Percentiles rank a stretch among this genome's conserved stretches.
phyloP scores from a whole-genome alignment of 2,329 filamentous ascomycete species.

The Pestalotiopsis sp. region DNA sequence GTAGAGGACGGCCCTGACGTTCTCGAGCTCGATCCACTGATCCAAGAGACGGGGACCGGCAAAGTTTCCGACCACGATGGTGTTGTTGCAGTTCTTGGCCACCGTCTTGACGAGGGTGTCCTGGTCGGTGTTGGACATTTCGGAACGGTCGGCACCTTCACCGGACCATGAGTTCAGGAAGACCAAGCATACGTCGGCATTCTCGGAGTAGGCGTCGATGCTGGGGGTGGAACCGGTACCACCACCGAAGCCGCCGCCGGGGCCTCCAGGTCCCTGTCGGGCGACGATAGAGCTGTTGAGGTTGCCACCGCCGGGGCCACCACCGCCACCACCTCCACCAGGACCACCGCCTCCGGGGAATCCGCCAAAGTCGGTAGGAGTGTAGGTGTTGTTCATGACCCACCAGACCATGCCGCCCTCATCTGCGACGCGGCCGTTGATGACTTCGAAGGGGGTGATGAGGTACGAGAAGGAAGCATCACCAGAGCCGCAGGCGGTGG shows the following conservation, averaged over 20 bases:
- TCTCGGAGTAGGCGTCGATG: conserved; percentile 1
- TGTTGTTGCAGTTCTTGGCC: conserved; percentile 65
- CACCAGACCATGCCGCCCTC: conserved; percentile 43
- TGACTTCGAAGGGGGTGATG: conserved; percentile 54
- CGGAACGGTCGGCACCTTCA: conserved; percentile 4
- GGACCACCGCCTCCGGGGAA: background rate
- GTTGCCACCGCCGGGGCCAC: background rate
- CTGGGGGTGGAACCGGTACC: conserved; percentile 35
- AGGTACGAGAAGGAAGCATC: conserved; percentile 54
- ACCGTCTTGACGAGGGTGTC: conserved; percentile 64
- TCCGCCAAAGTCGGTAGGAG: background rate
- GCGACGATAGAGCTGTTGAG: background rate
- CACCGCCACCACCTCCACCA: background rate
- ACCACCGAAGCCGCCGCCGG: background rate
- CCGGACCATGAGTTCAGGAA: conserved; percentile 5
- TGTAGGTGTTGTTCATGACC: conserved; percentile 41
- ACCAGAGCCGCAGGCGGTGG: conserved; percentile 58
- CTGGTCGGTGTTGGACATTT: background rate
- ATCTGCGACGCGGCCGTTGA: conserved; percentile 45
- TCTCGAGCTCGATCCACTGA: conserved; percentile 57
- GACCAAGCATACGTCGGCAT: conserved; percentile 7
- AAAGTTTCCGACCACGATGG: conserved; percentile 67
- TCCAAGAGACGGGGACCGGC: conserved; percentile 62
- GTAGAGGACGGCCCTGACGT: conserved; percentile 64
- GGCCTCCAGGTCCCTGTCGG: background rate